Evolutionary conservation across 371 early-diverging fungal species (phyloP).

Genomic region (Phascolomyces articulosus): DNA sequence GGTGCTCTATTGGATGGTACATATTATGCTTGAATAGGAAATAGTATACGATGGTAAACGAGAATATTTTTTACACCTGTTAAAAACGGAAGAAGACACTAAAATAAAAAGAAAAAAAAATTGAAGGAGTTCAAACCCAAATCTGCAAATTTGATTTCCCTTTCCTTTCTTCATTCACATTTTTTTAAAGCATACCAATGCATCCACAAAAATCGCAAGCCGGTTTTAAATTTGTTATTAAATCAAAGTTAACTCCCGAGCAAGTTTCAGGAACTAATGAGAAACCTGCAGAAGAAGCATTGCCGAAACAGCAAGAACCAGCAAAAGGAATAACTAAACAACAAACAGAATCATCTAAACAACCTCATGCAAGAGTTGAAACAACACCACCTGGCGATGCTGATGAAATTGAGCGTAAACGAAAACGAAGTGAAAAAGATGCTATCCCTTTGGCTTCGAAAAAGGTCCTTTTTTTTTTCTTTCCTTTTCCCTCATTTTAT

Average conservation of each 20-base stretch:
- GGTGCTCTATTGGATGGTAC: too few relatives aligned
- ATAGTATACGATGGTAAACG: too few relatives aligned
- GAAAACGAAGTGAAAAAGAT: conserved; percentile 39
- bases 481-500: neutral
- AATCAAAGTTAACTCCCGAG: conserved; percentile 29
- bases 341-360: neutral
- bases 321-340: conserved; percentile 2
- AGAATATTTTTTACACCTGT: too few relatives aligned
- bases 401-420: conserved; percentile 33
- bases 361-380: neutral
- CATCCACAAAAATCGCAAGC: conserved; percentile 43
- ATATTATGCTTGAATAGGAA: too few relatives aligned
- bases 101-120: too few relatives aligned
- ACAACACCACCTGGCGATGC: neutral
- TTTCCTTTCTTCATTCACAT: too few relatives aligned
- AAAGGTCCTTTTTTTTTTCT: conserved; percentile 27
- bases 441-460: conserved; percentile 30
- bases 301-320: neutral
- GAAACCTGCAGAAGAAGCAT: neutral
- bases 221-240: conserved; percentile 48
- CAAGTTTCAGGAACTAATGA: neutral
- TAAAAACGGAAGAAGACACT: too few relatives aligned
- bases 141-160: too few relatives aligned
- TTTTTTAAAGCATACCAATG: conserved; percentile 15
- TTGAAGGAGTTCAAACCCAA: too few relatives aligned